Percentiles rank a stretch among this genome's conserved stretches.
phyloP scores from a whole-genome alignment of 2,329 filamentous ascomycete species.

The Aureobasidium uvarum region DNA sequence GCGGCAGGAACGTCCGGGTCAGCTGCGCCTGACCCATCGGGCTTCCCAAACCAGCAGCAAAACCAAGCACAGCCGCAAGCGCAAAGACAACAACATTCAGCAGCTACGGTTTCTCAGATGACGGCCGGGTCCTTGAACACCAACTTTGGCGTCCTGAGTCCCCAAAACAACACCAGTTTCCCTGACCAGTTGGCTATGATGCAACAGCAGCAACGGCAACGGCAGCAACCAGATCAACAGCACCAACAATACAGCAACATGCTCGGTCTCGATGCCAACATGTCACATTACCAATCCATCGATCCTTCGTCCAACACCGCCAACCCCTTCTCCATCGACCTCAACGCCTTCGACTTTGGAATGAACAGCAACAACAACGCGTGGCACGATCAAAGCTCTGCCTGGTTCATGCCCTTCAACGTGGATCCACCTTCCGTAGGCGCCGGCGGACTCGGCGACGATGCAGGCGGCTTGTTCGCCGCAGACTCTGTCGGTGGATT shows the following conservation, averaged over 20 bases:
- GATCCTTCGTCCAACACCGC: constrained; percentile 26
- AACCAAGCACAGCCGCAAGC: constrained; percentile 26
- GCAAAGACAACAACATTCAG: constrained; percentile 32
- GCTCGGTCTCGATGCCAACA: constrained; percentile 42
- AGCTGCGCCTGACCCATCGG: constrained; percentile 28
- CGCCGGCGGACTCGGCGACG: constrained; percentile 38
- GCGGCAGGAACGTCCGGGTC: neutral
- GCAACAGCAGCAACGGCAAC: constrained; percentile 26
- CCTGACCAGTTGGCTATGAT: constrained; percentile 26
- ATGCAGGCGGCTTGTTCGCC: constrained; percentile 11
- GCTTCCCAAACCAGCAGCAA: constrained; percentile 34
- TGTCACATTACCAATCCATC: constrained; percentile 32
- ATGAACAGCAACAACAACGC: constrained; percentile 31
- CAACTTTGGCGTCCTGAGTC: constrained; percentile 7
- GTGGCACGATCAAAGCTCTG: constrained; percentile 50
- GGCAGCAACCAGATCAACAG: constrained; percentile 20
- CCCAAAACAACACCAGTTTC: constrained; percentile 21
- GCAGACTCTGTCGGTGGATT: constrained; percentile 33
- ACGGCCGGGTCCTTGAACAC: neutral
- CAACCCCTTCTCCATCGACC: constrained; percentile 31
- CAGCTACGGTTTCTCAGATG: constrained; percentile 21
- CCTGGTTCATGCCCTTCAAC: constrained; percentile 94
- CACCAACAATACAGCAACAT: constrained; percentile 24
- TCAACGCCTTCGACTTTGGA: constrained; percentile 30
- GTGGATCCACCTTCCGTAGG: constrained; percentile 65